These are phyloP conservation scores for Straminergon stramineum DNA, from an alignment of 225 moss, liverwort and hornwort genomes.

Conservation along the genomic window DNA sequence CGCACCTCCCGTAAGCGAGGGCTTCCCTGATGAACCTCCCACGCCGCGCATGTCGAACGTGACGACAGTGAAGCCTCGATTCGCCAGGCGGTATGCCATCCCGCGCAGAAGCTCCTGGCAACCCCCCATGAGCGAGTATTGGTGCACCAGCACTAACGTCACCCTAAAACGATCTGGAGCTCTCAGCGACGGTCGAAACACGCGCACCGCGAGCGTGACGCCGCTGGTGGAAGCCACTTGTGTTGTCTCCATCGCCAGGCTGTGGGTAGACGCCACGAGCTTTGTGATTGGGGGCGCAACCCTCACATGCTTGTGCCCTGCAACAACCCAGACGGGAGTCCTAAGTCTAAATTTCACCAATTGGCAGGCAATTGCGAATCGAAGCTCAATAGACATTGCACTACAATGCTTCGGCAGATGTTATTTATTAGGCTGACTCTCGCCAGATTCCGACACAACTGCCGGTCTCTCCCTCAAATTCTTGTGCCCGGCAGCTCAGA, in stretches of 20 bases:
- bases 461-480: background rate
- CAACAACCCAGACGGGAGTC: background rate
- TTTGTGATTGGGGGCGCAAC: background rate
- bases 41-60: slow-evolving; percentile 92
- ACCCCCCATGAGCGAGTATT: slow-evolving; percentile 79
- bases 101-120: slow-evolving; percentile 79
- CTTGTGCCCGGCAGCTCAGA: background rate
- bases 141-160: slow-evolving; percentile 77
- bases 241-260: slow-evolving; percentile 37
- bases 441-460: background rate
- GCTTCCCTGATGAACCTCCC: slow-evolving; percentile 65
- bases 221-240: slow-evolving; percentile 54
- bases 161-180: slow-evolving; percentile 4
- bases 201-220: slow-evolving; percentile 52
- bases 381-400: background rate
- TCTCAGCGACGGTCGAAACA: slow-evolving; percentile 45
- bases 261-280: background rate
- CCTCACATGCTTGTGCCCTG: background rate
- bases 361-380: background rate
- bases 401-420: background rate
- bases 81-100: slow-evolving; percentile 61
- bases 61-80: slow-evolving; percentile 51
- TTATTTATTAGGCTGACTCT: background rate
- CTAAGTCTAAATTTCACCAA: background rate
- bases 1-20: slow-evolving; percentile 59